Conservation (phyloP, 2,329 filamentous ascomycete genomes). For the Penicillium sp. region DNA sequence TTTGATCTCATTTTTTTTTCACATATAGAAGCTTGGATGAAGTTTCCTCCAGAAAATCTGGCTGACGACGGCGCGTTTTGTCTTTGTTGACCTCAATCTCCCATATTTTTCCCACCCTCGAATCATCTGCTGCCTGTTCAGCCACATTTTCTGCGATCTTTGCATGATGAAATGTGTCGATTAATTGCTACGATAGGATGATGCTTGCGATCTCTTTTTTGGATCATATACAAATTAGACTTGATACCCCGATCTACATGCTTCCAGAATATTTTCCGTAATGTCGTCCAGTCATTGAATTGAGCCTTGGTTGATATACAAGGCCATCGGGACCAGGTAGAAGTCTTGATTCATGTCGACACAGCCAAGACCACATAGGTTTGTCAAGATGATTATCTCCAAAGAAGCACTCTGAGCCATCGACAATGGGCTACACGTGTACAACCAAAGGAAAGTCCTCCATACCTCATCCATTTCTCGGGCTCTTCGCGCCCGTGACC, state of each 20-base stretch:
- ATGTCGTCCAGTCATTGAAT: not conserved
- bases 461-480: too few relatives aligned
- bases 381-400: too few relatives aligned
- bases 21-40: slow-evolving; percentile 10
- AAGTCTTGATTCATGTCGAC: too few relatives aligned
- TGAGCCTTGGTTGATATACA: not conserved
- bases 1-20: slow-evolving; percentile 6
- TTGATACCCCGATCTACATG: slow-evolving; percentile 20
- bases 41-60: not conserved
- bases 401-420: too few relatives aligned
- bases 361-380: too few relatives aligned
- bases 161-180: slow-evolving; percentile 16
- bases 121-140: slow-evolving; percentile 7
- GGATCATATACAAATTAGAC: slow-evolving; percentile 17
- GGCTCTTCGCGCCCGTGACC: too few relatives aligned
- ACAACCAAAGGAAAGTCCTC: too few relatives aligned
- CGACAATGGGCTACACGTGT: too few relatives aligned
- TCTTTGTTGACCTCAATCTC: not conserved
- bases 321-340: not conserved
- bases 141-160: slow-evolving; percentile 1
- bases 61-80: slow-evolving; percentile 9
- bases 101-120: slow-evolving; percentile 3
- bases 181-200: slow-evolving; percentile 17
- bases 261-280: not conserved
- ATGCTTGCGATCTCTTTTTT: slow-evolving; percentile 1